Conservation (phyloP, 2,329 filamentous ascomycete species). For the Fusarium oxysporum region DNA sequence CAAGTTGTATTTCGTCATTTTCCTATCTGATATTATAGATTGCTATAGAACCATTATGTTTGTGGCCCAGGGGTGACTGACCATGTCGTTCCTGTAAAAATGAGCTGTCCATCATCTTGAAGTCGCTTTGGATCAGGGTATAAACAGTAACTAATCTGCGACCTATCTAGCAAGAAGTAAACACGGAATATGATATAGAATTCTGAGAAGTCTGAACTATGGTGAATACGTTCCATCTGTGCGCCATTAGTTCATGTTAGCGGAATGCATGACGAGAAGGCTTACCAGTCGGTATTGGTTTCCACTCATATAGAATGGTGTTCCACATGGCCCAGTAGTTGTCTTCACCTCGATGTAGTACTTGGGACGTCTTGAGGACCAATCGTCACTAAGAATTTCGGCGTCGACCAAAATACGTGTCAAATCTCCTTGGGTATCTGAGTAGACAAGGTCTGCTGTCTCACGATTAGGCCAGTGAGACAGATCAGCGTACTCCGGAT, state of each 20-base stretch:
- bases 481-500: slow-evolving; percentile 21
- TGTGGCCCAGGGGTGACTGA: background rate
- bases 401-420: slow-evolving; percentile 21
- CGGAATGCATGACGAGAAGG: rapidly evolving
- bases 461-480: slow-evolving; percentile 4
- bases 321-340: slow-evolving; percentile 51
- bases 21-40: too few species aligned
- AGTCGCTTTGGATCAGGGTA: background rate
- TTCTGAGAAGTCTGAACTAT: background rate
- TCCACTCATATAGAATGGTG: slow-evolving; percentile 4
- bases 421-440: slow-evolving; percentile 19
- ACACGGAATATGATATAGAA: slow-evolving; percentile 13
- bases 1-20: too few species aligned
- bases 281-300: slow-evolving; percentile 2
- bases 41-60: too few species aligned
- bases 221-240: slow-evolving; percentile 2
- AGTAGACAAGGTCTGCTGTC: slow-evolving; percentile 30
- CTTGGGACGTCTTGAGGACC: slow-evolving; percentile 43
- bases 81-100: background rate
- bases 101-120: background rate
- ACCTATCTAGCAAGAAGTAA: background rate
- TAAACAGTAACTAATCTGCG: background rate
- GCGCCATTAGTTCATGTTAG: rapidly evolving
- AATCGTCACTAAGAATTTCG: slow-evolving; percentile 25
- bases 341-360: slow-evolving; percentile 65